Conservation (phyloP, 1,284 basidiomycete genomes). For the Ceratobasidium papillatum region DNA sequence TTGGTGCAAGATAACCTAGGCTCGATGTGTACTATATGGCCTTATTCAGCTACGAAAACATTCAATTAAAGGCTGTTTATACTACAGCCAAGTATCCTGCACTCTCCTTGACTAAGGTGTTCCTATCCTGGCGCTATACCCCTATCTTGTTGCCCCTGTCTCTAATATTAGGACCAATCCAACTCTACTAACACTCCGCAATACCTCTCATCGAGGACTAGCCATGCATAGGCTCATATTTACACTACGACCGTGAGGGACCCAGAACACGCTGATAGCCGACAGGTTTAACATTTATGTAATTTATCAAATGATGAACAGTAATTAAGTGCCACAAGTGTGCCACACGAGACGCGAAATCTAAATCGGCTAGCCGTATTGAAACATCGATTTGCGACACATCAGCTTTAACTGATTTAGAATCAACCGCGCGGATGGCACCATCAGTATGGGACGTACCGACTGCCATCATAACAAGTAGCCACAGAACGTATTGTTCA, state of each 20-base stretch:
- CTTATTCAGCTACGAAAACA: too few relatives aligned
- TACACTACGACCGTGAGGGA: not conserved
- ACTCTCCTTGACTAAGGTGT: too few relatives aligned
- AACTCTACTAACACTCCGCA: not conserved
- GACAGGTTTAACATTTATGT: not conserved
- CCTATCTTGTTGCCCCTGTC: too few relatives aligned
- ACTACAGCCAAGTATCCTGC: too few relatives aligned
- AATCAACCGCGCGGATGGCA: not conserved
- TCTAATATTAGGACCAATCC: too few relatives aligned
- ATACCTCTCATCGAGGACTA: not conserved
- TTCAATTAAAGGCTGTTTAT: too few relatives aligned
- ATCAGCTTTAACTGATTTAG: not conserved
- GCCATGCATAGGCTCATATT: not conserved
- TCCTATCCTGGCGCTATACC: too few relatives aligned
- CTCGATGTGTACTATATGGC: too few relatives aligned
- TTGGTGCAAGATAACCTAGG: too few relatives aligned
- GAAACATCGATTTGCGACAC: not conserved
- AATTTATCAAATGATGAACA: constrained; percentile 12
- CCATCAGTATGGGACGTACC: not conserved
- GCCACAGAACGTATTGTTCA: too few relatives aligned
- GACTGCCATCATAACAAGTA: not conserved
- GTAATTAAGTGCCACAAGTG: not conserved
- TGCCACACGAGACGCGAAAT: not conserved
- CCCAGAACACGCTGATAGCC: not conserved
- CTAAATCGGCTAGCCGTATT: not conserved